Evolutionary conservation across 2,329 filamentous ascomycete species (phyloP), one percentile per base, ranked within the genome.

Genomic region (Blastomyces emzantsi): DNA sequence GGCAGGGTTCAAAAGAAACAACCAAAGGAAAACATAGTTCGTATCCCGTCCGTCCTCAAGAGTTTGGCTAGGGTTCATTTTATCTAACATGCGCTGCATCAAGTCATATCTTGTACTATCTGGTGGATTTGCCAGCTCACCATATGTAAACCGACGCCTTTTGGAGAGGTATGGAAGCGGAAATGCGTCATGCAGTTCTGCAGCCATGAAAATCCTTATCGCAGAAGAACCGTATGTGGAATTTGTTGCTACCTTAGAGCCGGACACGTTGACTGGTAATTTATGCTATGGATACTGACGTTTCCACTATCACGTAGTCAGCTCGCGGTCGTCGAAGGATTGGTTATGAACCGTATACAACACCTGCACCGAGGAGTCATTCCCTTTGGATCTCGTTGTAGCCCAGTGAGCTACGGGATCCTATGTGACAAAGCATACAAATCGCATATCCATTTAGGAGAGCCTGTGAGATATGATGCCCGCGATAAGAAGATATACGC

Each of bases 61-160:
- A 17, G 15, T 28, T 6, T 52, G 36, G 36, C 41, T 39, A 39
- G 9, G 7, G n/a, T 15, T 36, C n/a, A 30, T 30, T 30, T 11
- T 64, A 30, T 33, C 33, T 33, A 33, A 64, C 58, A 47, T 28
- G 39, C 8, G 43, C 22, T 22, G 25, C 17, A 15, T 19, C n/a
- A 74, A 63, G 72, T 71, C 59, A 69, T 69, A 78, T 63, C 69
- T 80, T 1, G 72, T 80, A 0, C 71, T 80, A 1, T 77, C 74
- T 5, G 78, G 78, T 5, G 78, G 78, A 1, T 69, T 80, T 0
- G 76, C 78, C 11, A 79, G 77, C 61, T 76, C 72, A 0, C 69
- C 73, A 19, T 80, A 80, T 64, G 73, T 80, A 4, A 76, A 77
- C 3, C 33, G 33, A 33, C 33, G 33, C 33, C 33, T 33, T 33